Percentiles rank a stretch among this genome's conserved stretches.
Evolutionary conservation across 2,329 filamentous ascomycete species (phyloP).

Genomic region (Byssochlamys sp.): DNA sequence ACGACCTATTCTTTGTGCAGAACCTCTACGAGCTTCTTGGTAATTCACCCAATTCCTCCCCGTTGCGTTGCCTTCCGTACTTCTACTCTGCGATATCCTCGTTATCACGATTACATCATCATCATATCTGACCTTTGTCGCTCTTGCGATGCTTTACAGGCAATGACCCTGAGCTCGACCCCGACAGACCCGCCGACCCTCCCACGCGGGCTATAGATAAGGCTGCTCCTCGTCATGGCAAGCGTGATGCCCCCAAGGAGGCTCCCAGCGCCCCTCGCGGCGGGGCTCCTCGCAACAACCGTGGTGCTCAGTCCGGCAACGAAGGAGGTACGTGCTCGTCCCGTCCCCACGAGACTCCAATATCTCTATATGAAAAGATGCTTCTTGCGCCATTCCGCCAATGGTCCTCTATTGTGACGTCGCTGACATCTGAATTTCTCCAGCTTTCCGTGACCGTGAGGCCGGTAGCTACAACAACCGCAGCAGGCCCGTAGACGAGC

Average conservation of each 20-base stretch:
- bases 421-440: slow-evolving; percentile 6
- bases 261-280: slow-evolving; percentile 43
- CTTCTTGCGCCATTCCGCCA: background rate
- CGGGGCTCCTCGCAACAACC: slow-evolving; percentile 29
- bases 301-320: slow-evolving; percentile 57
- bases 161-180: slow-evolving; percentile 61
- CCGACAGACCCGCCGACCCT: slow-evolving; percentile 64
- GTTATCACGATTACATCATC: slow-evolving; percentile 18
- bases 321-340: slow-evolving; percentile 66
- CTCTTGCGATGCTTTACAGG: slow-evolving; percentile 36
- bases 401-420: background rate
- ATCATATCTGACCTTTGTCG: slow-evolving; percentile 18
- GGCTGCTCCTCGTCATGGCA: slow-evolving; percentile 63
- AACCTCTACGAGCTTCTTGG: slow-evolving; percentile 98
- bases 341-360: background rate
- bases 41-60: slow-evolving; percentile 41
- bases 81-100: slow-evolving; percentile 8
- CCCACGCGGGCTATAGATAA: slow-evolving; percentile 87
- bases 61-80: slow-evolving; percentile 4
- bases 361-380: slow-evolving; percentile 1
- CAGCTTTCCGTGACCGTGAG: slow-evolving; percentile 82
- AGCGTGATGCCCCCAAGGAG: slow-evolving; percentile 77
- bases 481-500: slow-evolving; percentile 65
- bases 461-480: slow-evolving; percentile 77
- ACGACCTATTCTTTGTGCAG: slow-evolving; percentile 42